Evolutionary conservation across 2,329 filamentous ascomycete genomes (phyloP).

Genomic region (Orbilia quercus): DNA sequence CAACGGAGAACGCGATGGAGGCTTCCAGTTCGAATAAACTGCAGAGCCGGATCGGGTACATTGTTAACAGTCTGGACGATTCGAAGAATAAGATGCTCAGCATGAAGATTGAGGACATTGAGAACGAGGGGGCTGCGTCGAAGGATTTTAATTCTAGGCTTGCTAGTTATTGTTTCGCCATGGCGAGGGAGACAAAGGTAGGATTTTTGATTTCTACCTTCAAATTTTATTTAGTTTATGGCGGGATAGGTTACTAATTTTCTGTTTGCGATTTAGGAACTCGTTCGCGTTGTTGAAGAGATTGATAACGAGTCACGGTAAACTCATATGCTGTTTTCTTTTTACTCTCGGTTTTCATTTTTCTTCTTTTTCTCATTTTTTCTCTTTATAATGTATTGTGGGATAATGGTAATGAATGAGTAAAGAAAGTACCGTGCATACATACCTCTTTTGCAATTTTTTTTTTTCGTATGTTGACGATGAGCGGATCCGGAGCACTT

Average conservation of each 20-base stretch:
- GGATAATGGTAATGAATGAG: slow-evolving; percentile 38
- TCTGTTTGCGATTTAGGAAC: too few relatives aligned
- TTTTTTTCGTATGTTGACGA: slow-evolving; percentile 20
- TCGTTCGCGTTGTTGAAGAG: slow-evolving; percentile 59
- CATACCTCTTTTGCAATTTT: too few relatives aligned
- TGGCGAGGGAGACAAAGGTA: slow-evolving; percentile 81
- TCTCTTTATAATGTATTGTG: slow-evolving; percentile 3
- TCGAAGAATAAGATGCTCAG: slow-evolving; percentile 73
- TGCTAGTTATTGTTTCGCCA: slow-evolving; percentile 86
- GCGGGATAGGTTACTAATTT: too few relatives aligned
- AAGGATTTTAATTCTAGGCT: slow-evolving; percentile 75
- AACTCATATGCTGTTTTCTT: too few relatives aligned
- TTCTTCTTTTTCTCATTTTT: slow-evolving; percentile 10
- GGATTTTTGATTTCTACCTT: slow-evolving; percentile 10
- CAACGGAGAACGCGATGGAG: slow-evolving; percentile 71
- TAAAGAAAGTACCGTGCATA: slow-evolving; percentile 22
- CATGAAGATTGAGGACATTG: slow-evolving; percentile 71
- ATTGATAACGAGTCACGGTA: slow-evolving; percentile 57
- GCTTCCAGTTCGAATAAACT: slow-evolving; percentile 26
- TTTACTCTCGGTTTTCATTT: too few relatives aligned
- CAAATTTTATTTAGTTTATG: slow-evolving; percentile 7
- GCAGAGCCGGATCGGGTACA: slow-evolving; percentile 64
- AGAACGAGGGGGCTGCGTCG: slow-evolving; percentile 69
- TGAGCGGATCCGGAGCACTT: slow-evolving; percentile 14
- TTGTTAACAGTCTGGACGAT: slow-evolving; percentile 68